These are phyloP conservation scores for Tuber aestivum DNA, from an alignment of 495 filamentous ascomycete genomes.

Conservation along the genomic window DNA sequence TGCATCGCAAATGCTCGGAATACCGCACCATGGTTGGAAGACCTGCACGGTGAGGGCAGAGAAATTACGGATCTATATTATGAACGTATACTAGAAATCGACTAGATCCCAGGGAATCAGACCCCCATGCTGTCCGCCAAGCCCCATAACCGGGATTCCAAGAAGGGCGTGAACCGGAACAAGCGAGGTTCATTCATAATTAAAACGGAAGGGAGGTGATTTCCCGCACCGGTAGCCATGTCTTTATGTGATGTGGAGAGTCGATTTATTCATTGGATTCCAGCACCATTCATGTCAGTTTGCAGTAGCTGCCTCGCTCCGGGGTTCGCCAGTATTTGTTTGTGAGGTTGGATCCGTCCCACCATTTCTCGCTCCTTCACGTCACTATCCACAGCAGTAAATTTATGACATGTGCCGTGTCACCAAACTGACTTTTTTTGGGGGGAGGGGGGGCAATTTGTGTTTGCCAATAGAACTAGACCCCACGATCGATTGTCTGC, in stretches of 20 bases:
- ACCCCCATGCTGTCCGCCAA: neutral
- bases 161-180: neutral
- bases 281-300: neutral
- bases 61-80: neutral
- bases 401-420: no score
- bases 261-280: neutral
- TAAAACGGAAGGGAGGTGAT: neutral
- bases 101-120: neutral
- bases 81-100: neutral
- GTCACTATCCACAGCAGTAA: no score
- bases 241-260: neutral
- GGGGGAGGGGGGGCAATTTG: neutral
- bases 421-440: neutral
- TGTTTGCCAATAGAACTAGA: neutral
- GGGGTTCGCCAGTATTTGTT: neutral
- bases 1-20: neutral
- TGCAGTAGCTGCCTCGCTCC: neutral
- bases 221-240: neutral
- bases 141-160: neutral
- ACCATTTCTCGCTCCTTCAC: neutral
- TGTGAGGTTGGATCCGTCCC: neutral
- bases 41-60: neutral
- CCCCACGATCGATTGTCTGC: neutral
- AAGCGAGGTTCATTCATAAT: neutral
- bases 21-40: neutral